Evolutionary conservation across 176 grass and related monocot species (phyloP).

Genomic region (Hordeum vulgare): DNA sequence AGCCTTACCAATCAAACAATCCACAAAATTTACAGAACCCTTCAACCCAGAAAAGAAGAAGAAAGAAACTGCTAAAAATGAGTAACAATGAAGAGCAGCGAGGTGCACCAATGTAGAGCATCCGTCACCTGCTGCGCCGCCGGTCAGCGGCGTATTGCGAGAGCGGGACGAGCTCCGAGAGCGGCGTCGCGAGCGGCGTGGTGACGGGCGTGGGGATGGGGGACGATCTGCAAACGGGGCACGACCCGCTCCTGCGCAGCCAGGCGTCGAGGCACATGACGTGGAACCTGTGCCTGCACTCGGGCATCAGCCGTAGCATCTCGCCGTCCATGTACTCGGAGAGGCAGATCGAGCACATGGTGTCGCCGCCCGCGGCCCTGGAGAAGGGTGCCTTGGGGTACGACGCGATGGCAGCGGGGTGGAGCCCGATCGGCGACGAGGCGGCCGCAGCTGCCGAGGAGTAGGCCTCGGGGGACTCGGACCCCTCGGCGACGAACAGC

Average conservation of each 20-base stretch:
- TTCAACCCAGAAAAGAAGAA: background rate
- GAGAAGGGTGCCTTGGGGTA: conserved; percentile 64
- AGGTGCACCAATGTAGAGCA: background rate
- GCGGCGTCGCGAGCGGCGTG: conserved; percentile 66
- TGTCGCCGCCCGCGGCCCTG: conserved; percentile 12
- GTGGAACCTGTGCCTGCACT: conserved; percentile 78
- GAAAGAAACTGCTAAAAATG: background rate
- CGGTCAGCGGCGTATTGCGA: conserved; percentile 77
- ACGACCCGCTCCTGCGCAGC: conserved; percentile 69
- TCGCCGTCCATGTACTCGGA: conserved; percentile 79
- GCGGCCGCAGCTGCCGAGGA: conserved; percentile 23
- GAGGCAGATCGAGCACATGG: conserved; percentile 78
- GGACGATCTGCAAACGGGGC: conserved; percentile 79
- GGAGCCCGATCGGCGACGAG: conserved; percentile 40
- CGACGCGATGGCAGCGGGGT: conserved; percentile 50
- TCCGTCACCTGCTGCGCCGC: conserved; percentile 40
- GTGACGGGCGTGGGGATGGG: conserved; percentile 64
- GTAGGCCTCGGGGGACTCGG: conserved; percentile 41
- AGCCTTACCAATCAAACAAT: conserved; percentile 19
- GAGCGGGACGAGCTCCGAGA: conserved; percentile 75
- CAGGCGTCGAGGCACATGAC: conserved; percentile 64
- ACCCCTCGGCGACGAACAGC: conserved; percentile 74
- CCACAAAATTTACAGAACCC: background rate
- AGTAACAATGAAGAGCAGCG: conserved; percentile 19
- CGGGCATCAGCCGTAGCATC: conserved; percentile 71